phyloP scores from a whole-genome alignment of 345 rosid species.

The Arabis hirsuta region DNA sequence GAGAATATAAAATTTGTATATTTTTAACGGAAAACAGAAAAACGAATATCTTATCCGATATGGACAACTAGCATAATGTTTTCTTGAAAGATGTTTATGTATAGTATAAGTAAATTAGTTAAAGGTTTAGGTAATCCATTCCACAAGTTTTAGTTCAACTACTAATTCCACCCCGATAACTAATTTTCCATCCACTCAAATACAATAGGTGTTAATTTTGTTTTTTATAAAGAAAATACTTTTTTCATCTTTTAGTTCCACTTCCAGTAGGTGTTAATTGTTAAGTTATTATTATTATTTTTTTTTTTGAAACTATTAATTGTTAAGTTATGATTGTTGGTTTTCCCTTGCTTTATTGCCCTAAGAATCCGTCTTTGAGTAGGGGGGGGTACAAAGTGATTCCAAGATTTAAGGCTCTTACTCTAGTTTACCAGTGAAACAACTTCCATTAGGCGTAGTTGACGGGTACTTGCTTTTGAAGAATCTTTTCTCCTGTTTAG shows the following conservation, averaged over 20 bases:
- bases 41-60: slow-evolving; percentile 44
- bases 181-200: slow-evolving; percentile 26
- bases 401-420: no score
- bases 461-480: no score
- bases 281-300: not conserved
- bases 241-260: no score
- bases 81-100: slow-evolving; percentile 1
- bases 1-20: slow-evolving; percentile 22
- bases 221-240: no score
- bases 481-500: no score
- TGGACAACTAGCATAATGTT: slow-evolving; percentile 27
- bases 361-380: no score
- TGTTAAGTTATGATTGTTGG: no score
- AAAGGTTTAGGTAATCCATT: slow-evolving; percentile 34
- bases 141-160: slow-evolving; percentile 39
- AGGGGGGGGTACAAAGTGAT: no score
- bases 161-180: slow-evolving; percentile 24
- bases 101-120: slow-evolving; percentile 22
- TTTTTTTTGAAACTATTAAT: no score
- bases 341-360: no score
- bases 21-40: slow-evolving; percentile 39
- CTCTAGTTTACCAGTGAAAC: no score
- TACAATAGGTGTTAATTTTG: not conserved
- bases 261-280: not conserved
- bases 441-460: no score